Conservation (phyloP, 768 basidiomycete species). For the Amanita molliuscula region DNA sequence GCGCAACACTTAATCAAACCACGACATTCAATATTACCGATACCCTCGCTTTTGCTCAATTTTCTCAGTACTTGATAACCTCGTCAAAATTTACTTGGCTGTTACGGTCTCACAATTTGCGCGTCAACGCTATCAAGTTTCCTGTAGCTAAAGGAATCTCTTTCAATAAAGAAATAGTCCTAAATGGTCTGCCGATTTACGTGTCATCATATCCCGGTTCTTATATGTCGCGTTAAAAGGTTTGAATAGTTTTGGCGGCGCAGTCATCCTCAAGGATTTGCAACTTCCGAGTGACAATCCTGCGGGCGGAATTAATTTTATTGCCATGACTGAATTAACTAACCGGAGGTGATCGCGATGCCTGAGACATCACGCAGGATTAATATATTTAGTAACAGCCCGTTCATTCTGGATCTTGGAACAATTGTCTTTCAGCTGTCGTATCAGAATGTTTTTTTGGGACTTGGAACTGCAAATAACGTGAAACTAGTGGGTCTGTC, state of each 20-base stretch:
- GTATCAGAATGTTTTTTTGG: slow-evolving; percentile 48
- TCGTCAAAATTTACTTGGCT: slow-evolving; percentile 60
- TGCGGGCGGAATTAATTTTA: slow-evolving; percentile 56
- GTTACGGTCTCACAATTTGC: slow-evolving; percentile 42
- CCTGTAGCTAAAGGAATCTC: slow-evolving; percentile 55
- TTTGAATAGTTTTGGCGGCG: slow-evolving; percentile 50
- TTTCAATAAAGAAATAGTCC: slow-evolving; percentile 49
- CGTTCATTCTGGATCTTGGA: slow-evolving; percentile 61
- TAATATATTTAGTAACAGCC: slow-evolving; percentile 27
- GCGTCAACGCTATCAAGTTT: slow-evolving; percentile 57
- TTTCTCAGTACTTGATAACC: slow-evolving; percentile 56
- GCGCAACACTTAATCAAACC: slow-evolving; percentile 52
- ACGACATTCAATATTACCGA: slow-evolving; percentile 48
- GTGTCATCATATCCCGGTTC: neutral
- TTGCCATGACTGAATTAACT: slow-evolving; percentile 40
- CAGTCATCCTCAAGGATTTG: slow-evolving; percentile 45
- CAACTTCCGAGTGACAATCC: slow-evolving; percentile 59
- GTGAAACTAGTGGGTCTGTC: slow-evolving; percentile 37
- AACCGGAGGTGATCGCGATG: slow-evolving; percentile 39
- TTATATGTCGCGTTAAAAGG: slow-evolving; percentile 21
- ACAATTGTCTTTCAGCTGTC: slow-evolving; percentile 52
- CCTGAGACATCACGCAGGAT: neutral
- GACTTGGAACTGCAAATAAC: slow-evolving; percentile 40
- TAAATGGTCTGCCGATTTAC: slow-evolving; percentile 33
- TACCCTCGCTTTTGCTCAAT: slow-evolving; percentile 47